Evolutionary conservation across 2,329 filamentous ascomycete genomes (phyloP).

Genomic region (Ceratocystis cacaofunesta): DNA sequence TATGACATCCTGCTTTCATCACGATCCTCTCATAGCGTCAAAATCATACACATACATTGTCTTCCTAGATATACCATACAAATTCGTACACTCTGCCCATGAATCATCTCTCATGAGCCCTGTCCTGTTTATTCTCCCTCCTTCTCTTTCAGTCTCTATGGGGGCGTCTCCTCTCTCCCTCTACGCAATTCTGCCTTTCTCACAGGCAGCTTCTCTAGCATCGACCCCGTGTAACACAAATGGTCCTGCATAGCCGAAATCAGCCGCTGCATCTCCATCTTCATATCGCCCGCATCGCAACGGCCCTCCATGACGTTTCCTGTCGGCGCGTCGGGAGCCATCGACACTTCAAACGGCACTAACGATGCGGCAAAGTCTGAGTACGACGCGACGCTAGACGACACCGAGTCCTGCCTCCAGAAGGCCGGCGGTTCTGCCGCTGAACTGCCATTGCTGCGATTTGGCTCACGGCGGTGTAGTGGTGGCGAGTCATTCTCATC

Average conservation of each 20-base stretch:
- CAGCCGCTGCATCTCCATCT: slow-evolving; percentile 16
- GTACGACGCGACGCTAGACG: slow-evolving; percentile 8
- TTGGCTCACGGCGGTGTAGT: slow-evolving; percentile 2
- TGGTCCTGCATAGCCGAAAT: slow-evolving; percentile 15
- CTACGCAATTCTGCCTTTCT: slow-evolving; percentile 14
- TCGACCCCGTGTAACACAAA: slow-evolving; percentile 15
- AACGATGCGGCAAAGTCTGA: slow-evolving; percentile 9
- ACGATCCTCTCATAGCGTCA: neutral
- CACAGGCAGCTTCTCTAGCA: slow-evolving; percentile 15
- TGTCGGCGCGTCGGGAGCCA: slow-evolving; percentile 9
- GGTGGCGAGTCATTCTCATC: slow-evolving; percentile 9
- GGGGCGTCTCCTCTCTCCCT: slow-evolving; percentile 13
- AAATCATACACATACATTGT: neutral
- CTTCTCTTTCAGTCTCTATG: neutral
- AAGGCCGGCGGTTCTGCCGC: slow-evolving; percentile 8
- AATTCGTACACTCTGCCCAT: neutral
- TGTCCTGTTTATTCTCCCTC: neutral
- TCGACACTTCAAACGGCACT: slow-evolving; percentile 13
- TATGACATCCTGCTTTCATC: too few species aligned
- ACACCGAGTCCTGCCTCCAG: slow-evolving; percentile 1
- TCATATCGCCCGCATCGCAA: slow-evolving; percentile 12
- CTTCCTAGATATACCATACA: neutral
- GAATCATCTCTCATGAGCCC: neutral
- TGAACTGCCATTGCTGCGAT: slow-evolving; percentile 1
- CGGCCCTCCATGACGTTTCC: slow-evolving; percentile 15